A percentile compares a stretch with the other conserved stretches of the same genome.
Conservation (phyloP, 805 yeast genomes). For the Kuraishia hungarica region DNA sequence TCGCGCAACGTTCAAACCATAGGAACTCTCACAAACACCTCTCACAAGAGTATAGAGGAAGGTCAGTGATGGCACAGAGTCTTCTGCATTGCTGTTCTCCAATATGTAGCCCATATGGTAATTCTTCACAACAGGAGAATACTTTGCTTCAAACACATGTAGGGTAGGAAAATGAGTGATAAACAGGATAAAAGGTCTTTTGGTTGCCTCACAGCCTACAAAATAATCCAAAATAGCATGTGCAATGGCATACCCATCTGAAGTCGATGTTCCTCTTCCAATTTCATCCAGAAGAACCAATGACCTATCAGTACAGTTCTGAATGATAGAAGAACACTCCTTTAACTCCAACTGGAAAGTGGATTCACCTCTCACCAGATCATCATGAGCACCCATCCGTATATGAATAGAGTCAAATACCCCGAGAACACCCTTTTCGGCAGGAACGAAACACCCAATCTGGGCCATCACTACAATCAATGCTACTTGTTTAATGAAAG, state of each 20-base stretch:
- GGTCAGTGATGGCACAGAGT: slow-evolving; percentile 25
- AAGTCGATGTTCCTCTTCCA: slow-evolving; percentile 63
- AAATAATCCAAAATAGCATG: slow-evolving; percentile 60
- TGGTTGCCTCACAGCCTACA: slow-evolving; percentile 20
- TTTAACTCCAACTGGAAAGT: slow-evolving; percentile 76
- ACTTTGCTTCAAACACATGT: slow-evolving; percentile 36
- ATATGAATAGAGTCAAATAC: slow-evolving; percentile 46
- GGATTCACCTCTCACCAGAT: slow-evolving; percentile 65
- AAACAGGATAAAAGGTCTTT: slow-evolving; percentile 55
- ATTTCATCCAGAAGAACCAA: slow-evolving; percentile 66
- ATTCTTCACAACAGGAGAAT: slow-evolving; percentile 36
- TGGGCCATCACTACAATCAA: slow-evolving; percentile 66
- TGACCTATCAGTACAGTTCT: slow-evolving; percentile 40
- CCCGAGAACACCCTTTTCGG: slow-evolving; percentile 50
- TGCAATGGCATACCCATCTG: slow-evolving; percentile 80
- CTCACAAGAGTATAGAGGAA: slow-evolving; percentile 42
- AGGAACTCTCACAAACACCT: slow-evolving; percentile 55
- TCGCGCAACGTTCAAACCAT: slow-evolving; percentile 81
- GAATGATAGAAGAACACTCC: slow-evolving; percentile 54
- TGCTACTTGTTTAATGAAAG: slow-evolving; percentile 69
- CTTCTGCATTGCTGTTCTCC: slow-evolving; percentile 16
- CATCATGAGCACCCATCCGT: slow-evolving; percentile 80
- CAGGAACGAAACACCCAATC: slow-evolving; percentile 71
- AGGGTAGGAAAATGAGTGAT: slow-evolving; percentile 80
- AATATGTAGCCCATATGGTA: slow-evolving; percentile 60